Conservation (phyloP, 2,329 filamentous ascomycete genomes). For the Clonostachys rosea region DNA sequence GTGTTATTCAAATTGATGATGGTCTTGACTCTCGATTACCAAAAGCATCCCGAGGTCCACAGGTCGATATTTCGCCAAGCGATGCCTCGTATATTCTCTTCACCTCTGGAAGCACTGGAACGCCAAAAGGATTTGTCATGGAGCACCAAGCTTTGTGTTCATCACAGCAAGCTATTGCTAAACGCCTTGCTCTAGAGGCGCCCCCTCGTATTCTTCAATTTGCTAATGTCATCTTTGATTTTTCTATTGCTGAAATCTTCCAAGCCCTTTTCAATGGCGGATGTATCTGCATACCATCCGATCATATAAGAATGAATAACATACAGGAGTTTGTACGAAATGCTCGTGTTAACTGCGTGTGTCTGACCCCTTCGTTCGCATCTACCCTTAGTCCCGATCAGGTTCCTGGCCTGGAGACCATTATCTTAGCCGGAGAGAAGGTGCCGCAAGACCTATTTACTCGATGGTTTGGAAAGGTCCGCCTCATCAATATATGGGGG, state of each 20-base stretch:
- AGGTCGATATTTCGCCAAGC: neutral
- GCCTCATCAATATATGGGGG: neutral
- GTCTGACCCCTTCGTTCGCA: slow-evolving; percentile 4
- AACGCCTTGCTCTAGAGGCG: neutral
- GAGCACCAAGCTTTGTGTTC: slow-evolving; percentile 8
- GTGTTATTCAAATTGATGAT: too few relatives aligned
- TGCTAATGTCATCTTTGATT: slow-evolving; percentile 11
- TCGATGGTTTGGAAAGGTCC: neutral
- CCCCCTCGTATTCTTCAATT: slow-evolving; percentile 23
- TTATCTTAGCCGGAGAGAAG: neutral
- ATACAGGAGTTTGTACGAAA: slow-evolving; percentile 11
- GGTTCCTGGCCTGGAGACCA: neutral
- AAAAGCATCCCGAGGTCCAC: too few relatives aligned
- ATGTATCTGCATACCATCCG: slow-evolving; percentile 27
- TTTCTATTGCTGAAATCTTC: slow-evolving; percentile 14
- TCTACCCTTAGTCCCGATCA: neutral
- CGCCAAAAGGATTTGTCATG: slow-evolving; percentile 12
- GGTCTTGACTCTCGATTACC: too few relatives aligned
- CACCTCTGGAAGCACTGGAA: slow-evolving; percentile 13
- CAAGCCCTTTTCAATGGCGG: slow-evolving; percentile 13
- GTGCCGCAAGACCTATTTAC: neutral
- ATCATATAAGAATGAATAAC: slow-evolving; percentile 31
- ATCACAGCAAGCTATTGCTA: neutral
- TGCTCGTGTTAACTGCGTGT: slow-evolving; percentile 10
- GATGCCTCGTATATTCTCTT: slow-evolving; percentile 10